Conservation (phyloP, 2,329 filamentous ascomycete species). For the Teratosphaeria zuluensis region DNA sequence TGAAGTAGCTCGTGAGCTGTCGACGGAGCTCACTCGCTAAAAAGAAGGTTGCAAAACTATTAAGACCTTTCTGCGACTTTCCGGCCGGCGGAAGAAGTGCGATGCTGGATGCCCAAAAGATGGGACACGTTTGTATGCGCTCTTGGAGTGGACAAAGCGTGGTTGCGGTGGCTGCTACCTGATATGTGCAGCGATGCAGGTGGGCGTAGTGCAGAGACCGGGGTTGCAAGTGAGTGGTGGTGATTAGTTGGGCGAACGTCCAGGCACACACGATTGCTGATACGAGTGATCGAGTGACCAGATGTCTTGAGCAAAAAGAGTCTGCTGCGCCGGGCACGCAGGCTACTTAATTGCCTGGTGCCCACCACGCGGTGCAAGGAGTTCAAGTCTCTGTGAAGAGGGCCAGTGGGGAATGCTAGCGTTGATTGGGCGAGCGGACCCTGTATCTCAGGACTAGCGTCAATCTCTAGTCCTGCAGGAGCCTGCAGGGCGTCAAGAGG, state of each 20-base stretch:
- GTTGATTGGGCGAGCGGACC: not conserved
- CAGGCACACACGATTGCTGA: not conserved
- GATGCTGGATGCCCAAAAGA: conserved; percentile 9
- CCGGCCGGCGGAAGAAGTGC: conserved; percentile 26
- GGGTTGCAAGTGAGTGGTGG: conserved; percentile 1
- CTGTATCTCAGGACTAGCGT: not conserved
- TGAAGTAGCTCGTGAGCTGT: conserved; percentile 13
- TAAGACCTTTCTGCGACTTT: conserved; percentile 17
- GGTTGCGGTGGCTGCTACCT: conserved; percentile 7
- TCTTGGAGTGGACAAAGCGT: conserved; percentile 11
- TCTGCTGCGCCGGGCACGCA: not conserved
- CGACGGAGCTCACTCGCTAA: conserved; percentile 15
- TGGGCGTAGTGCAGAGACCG: conserved; percentile 5
- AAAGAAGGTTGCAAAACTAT: conserved; percentile 14
- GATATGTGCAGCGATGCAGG: not conserved
- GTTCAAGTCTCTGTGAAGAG: not conserved
- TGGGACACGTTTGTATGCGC: conserved; percentile 4
- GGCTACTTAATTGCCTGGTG: conserved; percentile 1
- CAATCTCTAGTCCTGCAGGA: not conserved
- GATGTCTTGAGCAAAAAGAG: not conserved
- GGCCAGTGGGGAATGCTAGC: not conserved
- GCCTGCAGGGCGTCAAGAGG: conserved; percentile 7
- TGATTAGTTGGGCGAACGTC: not conserved
- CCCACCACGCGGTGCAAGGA: conserved; percentile 1
- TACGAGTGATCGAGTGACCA: not conserved